phyloP scores from a whole-genome alignment of 306 rosid genomes.

The Rosa persica region DNA sequence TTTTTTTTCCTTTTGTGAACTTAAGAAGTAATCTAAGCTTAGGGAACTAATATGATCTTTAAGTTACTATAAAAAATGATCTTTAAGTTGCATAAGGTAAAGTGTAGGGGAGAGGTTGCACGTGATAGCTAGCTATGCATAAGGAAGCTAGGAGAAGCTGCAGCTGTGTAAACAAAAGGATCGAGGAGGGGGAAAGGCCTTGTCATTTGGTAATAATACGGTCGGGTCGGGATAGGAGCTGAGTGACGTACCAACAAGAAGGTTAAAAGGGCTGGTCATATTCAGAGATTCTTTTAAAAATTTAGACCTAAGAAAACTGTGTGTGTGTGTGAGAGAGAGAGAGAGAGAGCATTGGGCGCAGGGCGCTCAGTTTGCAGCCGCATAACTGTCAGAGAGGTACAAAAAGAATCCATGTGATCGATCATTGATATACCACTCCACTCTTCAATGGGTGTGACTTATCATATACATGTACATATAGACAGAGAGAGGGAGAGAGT shows the following conservation, averaged over 20 bases:
- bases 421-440: neutral
- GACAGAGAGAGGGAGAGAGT: neutral
- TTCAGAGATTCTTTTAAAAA: neutral
- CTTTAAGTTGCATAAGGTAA: neutral
- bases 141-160: neutral
- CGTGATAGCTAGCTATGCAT: neutral
- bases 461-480: neutral
- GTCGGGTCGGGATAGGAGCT: constrained; percentile 25
- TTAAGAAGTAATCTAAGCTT: neutral
- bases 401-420: neutral
- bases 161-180: neutral
- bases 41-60: neutral
- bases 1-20: neutral
- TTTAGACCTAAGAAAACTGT: neutral
- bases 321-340: neutral
- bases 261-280: neutral
- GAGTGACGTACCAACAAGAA: neutral
- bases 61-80: constrained; percentile 6
- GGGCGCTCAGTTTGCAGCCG: neutral
- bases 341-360: neutral
- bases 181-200: constrained; percentile 24
- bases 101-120: neutral
- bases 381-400: neutral
- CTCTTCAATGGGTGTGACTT: neutral
- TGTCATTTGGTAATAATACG: constrained; percentile 55